Evolutionary conservation across 2,329 filamentous ascomycete genomes (phyloP), one percentile per base, ranked within the genome.

Genomic region (Drechmeria coniospora): DNA sequence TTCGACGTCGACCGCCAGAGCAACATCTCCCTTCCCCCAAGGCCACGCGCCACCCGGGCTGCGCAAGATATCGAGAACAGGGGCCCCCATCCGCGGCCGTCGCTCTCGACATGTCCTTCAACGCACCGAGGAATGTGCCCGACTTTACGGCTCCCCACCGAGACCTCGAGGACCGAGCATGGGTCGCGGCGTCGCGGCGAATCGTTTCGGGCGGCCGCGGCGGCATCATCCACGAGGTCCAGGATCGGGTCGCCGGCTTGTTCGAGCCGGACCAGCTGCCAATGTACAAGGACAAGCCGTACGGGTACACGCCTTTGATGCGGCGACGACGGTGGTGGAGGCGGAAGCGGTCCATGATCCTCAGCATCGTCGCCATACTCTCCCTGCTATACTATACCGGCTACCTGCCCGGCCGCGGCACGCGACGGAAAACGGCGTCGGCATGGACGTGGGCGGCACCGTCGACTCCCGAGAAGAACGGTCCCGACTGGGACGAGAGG

Each of bases 251-350:
- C 20, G 68, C 67, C 27, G 64, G 62, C 32, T 65, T 84, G 34
- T 74, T 86, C 36, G 69, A 74, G 21, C 53, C 51, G 36, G 44
- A 57, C 19, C 51, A 40, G 32, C 59, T 98, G 36, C 90, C 90
- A 25, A 86, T 95, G 79, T 98, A 98, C 61, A 98, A 98, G 57
- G 90, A 98, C 57, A 98, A 98, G 53, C 90, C 90, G n/a, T 90
- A 81, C 48, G 66, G 65, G 27, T 76, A 80, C 43, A 63, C 68
- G 23, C 57, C 64, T 19, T 70, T 69, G 34, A 62, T 68, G 40
- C 68, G 69, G 42, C 61, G 63, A 35, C 62, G 63, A 28, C 63
- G 70, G 19, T 54, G 70, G 40, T 75, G 71, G 57, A 68, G 66
- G 50, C 67, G 68, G 43, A 81, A 78, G 57, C 61, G 78, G 33